Percentiles rank a stretch among this genome's conserved stretches.
Conservation (phyloP, 805 yeast species). For the Nakazawaea laoshanensis region DNA sequence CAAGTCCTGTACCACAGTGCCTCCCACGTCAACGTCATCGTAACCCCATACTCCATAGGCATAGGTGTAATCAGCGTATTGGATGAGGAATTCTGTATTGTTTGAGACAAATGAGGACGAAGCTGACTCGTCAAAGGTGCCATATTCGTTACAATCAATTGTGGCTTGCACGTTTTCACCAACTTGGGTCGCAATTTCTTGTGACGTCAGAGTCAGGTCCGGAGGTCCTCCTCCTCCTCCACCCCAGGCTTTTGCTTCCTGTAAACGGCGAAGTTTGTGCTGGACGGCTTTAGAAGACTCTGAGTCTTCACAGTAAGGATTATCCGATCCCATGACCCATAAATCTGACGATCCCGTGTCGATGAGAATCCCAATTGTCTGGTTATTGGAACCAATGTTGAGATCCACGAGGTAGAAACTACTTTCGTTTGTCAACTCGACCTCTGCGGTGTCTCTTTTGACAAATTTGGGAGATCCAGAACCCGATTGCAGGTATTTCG, state of each 20-base stretch:
- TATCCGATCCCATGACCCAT: constrained; percentile 33
- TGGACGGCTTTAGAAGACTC: neutral
- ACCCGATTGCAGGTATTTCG: neutral
- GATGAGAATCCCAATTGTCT: constrained; percentile 29
- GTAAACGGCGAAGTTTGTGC: neutral
- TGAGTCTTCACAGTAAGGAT: constrained; percentile 18
- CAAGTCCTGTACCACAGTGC: constrained; percentile 35
- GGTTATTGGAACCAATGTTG: constrained; percentile 33
- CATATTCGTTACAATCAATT: constrained; percentile 34
- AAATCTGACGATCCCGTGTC: constrained; percentile 45
- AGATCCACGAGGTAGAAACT: constrained; percentile 23
- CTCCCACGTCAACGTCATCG: constrained; percentile 51
- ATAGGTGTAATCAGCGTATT: constrained; percentile 39
- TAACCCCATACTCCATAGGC: constrained; percentile 52
- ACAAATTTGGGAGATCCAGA: neutral
- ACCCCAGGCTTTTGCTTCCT: neutral
- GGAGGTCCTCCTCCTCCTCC: constrained; percentile 7
- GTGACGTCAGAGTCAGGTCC: constrained; percentile 2
- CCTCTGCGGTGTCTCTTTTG: constrained; percentile 3
- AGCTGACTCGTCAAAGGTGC: constrained; percentile 35
- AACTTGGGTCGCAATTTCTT: neutral
- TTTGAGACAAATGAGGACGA: constrained; percentile 33
- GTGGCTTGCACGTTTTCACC: constrained; percentile 12
- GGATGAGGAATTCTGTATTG: constrained; percentile 30
- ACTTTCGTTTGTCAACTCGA: constrained; percentile 12